A percentile compares a stretch with the other conserved stretches of the same genome.
phyloP scores from a whole-genome alignment of 2,329 filamentous ascomycete species.

The Microsporum audouinii region DNA sequence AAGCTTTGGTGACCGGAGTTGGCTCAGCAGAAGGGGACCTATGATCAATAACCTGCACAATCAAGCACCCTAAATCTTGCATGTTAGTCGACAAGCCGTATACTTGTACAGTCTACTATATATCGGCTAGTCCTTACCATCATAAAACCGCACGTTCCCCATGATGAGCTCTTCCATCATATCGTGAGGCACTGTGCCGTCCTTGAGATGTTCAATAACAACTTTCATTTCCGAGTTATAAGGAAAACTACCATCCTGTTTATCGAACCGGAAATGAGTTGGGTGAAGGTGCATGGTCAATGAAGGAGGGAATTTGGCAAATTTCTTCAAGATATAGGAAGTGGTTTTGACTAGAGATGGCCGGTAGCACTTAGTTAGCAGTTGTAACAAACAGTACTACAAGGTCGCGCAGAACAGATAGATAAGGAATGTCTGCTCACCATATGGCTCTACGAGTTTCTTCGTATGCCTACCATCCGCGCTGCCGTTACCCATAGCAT shows the following conservation, averaged over 20 bases:
- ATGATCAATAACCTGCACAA: constrained; percentile 88
- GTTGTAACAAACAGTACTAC: not conserved
- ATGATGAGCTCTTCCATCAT: constrained; percentile 67
- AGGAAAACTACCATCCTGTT: constrained; percentile 81
- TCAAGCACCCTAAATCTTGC: constrained; percentile 54
- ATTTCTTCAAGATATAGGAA: constrained; percentile 72
- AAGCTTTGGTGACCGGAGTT: constrained; percentile 43
- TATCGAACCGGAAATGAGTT: constrained; percentile 82
- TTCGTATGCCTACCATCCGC: constrained; percentile 28
- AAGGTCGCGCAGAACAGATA: not conserved
- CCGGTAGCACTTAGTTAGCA: not conserved
- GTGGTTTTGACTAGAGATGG: constrained; percentile 54
- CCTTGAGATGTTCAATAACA: constrained; percentile 63
- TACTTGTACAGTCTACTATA: not conserved
- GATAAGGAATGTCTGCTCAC: constrained; percentile 21
- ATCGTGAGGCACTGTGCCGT: constrained; percentile 75
- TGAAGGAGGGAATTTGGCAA: constrained; percentile 60
- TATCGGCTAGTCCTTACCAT: constrained; percentile 43
- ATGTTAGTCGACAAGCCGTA: constrained; percentile 1
- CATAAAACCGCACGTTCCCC: constrained; percentile 70
- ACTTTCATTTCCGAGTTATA: constrained; percentile 88
- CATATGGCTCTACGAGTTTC: constrained; percentile 36
- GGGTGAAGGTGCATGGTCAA: constrained; percentile 75
- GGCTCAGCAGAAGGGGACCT: constrained; percentile 53
- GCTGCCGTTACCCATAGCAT: constrained; percentile 28